Conservation (phyloP, 192 early-diverging fungal species). For the Coemansia sp. region DNA sequence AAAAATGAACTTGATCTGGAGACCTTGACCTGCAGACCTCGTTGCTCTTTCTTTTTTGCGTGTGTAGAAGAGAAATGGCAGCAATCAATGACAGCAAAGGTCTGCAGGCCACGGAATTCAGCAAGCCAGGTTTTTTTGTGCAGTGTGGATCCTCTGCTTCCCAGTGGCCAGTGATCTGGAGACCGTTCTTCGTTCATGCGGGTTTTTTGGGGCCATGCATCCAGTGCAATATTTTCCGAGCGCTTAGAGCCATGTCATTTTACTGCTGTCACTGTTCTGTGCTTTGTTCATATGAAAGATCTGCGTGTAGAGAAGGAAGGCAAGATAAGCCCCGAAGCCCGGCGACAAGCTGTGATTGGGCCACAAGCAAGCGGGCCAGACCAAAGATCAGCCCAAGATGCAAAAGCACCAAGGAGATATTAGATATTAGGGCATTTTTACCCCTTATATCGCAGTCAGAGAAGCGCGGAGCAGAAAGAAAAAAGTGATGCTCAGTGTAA, state of each 20-base stretch:
- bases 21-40: conserved; percentile 1
- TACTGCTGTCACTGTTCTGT: neutral
- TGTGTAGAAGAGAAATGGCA: neutral
- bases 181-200: no score
- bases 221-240: neutral
- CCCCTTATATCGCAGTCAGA: no score
- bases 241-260: neutral
- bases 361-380: no score
- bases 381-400: neutral
- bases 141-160: neutral
- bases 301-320: no score
- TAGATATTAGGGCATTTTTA: no score
- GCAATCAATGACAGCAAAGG: neutral
- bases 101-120: conserved; percentile 19
- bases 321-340: conserved; percentile 1
- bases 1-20: neutral
- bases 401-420: conserved; percentile 1
- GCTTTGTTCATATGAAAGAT: conserved; percentile 4
- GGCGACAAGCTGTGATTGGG: conserved; percentile 9
- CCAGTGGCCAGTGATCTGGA: conserved; percentile 24
- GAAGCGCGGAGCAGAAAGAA: no score
- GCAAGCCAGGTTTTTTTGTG: neutral
- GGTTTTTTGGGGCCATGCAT: neutral
- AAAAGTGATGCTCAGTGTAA: conserved; percentile 4
- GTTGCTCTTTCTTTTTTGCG: neutral